Evolutionary conservation across 2,329 filamentous ascomycete genomes (phyloP), one percentile per base, ranked within the genome.

Genomic region (Mycocentrospora acerina): DNA sequence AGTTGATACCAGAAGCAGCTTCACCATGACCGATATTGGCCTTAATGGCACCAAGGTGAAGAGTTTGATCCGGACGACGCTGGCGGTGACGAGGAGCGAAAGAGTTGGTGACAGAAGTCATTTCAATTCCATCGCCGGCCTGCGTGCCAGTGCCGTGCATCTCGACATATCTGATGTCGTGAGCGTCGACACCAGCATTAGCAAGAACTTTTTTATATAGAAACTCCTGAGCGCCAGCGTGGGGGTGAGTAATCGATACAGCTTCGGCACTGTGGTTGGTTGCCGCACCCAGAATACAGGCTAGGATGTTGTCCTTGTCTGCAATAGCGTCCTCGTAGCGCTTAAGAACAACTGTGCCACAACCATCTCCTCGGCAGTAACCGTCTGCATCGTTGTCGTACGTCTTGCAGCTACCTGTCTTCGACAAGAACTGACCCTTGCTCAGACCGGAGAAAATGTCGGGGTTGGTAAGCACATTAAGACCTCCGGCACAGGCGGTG

Each of bases 121-220:
- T 90, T 64, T 95, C 90, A 4, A 82, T 85, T 7, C 82, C 83
- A 58, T 95, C 89, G 44, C 87, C 89, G 22, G 86, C 88, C 64
- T 93, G 87, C 0, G 88, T 95, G 22, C 89, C 89, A 3, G 89
- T 95, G 11, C 87, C 89, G 64, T 95, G 88, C 83, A 93, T 89
- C 68, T 94, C 89, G 7, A 95, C 83, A 57, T 91, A 94, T 65
- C 82, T 82, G 32, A 95, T 78, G 47, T 90, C 85, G 34, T 82
- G 77, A 2, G 88, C 85, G 56, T 90, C 83, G 15, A 93, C 77
- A 42, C 85, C 83, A 28, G 86, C 83, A 29, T 86, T 79, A 32
- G 84, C 78, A 1, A 93, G 74, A 18, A 93, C 82, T 26, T 80
- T 75, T 39, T 79, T 78, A 55, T 85, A 91, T 9, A 93, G 71